Evolutionary conservation across 257 asterid species (phyloP), one percentile per base, ranked within the genome.

Genomic region (Solanum pinnatisectum): DNA sequence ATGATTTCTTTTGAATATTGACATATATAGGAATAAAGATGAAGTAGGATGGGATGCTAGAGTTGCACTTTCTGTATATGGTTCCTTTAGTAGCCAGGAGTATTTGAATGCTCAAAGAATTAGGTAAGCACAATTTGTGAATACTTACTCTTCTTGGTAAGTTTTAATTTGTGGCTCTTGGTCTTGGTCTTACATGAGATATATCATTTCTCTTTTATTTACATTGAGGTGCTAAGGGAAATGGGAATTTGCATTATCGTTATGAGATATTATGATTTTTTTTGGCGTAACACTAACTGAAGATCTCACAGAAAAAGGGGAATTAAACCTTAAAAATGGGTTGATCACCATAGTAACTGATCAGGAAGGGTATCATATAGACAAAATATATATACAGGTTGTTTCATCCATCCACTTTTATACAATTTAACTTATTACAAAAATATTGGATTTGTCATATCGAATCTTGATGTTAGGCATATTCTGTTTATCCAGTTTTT

Each of bases 41-140:
- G 98, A 95, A 87, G 25, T 93, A 44, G 99, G 99, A n/a, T 94
- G 98, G 96, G 99, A 96, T 88, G 96, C 95, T 10, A 93, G 98
- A 81, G 97, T 96, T 56, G 98, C 94, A 59, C 96, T 96, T 68
- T 87, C 96, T 27, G 92, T 93, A 2, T 95, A 95, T 82, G 90
- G 95, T 71, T 87, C 98, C 20, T 95, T 96, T 90, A 79, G 92
- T 91, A 96, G 99, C 94, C 92, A 90, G 25, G 99, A 96, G 88
- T 96, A 96, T 86, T 49, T 96, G 10, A 96, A 95, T 84, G 99
- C 99, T 8, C 99, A 96, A 90, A 93, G 86, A 90, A 92, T 95
- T 25, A 90, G 99, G 99, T 94, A 83, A 83, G 39, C 3, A 16
- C 35, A 79, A 79, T 8, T 79, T 10, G 2, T 42, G 39, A 40